Base-by-base conservation (phyloP, 371 early-diverging fungal species). In the Dinochytrium kinnereticum region DNA sequence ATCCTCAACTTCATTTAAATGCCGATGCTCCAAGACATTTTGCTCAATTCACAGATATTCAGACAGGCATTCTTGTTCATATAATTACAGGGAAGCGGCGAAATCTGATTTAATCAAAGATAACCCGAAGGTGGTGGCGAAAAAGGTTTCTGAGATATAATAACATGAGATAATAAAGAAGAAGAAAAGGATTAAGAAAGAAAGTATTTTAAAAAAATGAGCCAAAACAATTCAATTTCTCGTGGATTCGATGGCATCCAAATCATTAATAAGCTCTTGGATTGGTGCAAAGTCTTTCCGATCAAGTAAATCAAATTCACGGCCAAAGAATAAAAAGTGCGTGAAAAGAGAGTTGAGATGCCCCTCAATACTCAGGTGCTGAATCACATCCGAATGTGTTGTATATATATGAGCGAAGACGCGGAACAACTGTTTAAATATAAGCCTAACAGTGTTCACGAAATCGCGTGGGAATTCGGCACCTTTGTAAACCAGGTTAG, bases 291-390 rank as follows among this genome's bases (percentile, higher is more conserved):
- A 78, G 64, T 98, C 98, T 85, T 95, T 97, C 79, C 92, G 92
- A 69, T 95, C 96, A 38, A 98, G 72, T 49, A 97, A 80, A 74
- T 95, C 95, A 84, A 96, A 98, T 78, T 95, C 96, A 68, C 90
- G 87, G 13, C 91, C 89, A 83, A 98, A 98, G 24, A 93, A 91
- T 57, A 94, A 87, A 76, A 96, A 94, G 74, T 98, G 97, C 1
- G 96, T 94, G 87, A 96, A 95, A 17, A 96, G 84, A 0, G 97
- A 93, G 84, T 98, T 96, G 76, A 97, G 89, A 73, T 98, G 97
- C 0, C 90, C 91, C 75, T 98, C 97, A 65, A 91, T 89, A 53
- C 87, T 85, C 28, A 97, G 80, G 65, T 92, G 89, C 51, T 95
- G 78, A 55, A 96, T 87, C 78, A 92, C 90, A 69, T 93, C 94